Base-by-base conservation (phyloP, 495 filamentous ascomycete species). In the Penicillium steckii region DNA sequence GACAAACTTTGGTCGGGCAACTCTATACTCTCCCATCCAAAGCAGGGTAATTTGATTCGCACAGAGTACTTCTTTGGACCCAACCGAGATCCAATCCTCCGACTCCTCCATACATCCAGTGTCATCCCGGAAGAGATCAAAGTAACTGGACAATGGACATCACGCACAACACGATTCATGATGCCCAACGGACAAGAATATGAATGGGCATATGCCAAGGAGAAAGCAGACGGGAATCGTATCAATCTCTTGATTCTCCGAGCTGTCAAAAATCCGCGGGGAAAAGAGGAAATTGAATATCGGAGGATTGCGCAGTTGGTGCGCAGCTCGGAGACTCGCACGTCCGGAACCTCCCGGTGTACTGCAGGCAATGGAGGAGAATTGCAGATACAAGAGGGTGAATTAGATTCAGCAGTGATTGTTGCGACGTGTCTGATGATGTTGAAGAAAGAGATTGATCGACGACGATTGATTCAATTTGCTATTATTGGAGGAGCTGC, bases 381-480 rank as follows among this genome's bases (percentile, higher is more conserved):
- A 40, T 43, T 84, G 48, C 54, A 74, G 50, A 57, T 80, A 46
- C 70, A 78, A 19, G 59, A 69, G 5, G 62, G 47, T 21, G 58
- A 37, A 30, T 57, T 72, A 44, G 44, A 50, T 21, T 32, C 8
- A 0, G 66, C 66, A 8, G 41, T 81, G n/a, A 69, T 81, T 8
- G 73, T 83, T 7, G 70, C 71, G 25, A 82, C 77, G 2, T 79
- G 72, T 44, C 40, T 83, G 48, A 57, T 76, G 5, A 82, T 84
- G 80, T 50, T 84, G 52, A 82, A 84, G 77, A 74, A 71, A 49
- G 80, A 85, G 68, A 66, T 82, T 50, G 81, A 85, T 61, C 62
- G 81, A 18, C 58, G 77, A 44, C 66, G 80, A 40, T 53, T 67
- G 59, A 57, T 75, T 30, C 75, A 81, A 60, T 62, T 72, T 30